A percentile compares a stretch with the other conserved stretches of the same genome.
These are phyloP conservation scores for Fraxinus albicans DNA, from an alignment of 305 asterid genomes.

Conservation along the genomic window DNA sequence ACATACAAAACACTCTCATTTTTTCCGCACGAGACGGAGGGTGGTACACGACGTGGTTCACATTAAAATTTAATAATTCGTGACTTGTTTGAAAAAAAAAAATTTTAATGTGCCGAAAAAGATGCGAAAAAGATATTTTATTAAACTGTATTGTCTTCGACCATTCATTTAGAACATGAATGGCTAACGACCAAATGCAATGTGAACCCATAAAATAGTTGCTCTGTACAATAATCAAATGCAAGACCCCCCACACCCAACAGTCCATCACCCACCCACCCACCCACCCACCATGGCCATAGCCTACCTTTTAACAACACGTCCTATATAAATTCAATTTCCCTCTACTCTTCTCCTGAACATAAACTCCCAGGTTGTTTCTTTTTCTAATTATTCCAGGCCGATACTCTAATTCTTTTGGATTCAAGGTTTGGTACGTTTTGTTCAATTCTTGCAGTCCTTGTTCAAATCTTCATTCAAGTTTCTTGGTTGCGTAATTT, in stretches of 20 bases:
- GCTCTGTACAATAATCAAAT: neutral
- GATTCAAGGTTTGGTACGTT: conserved; percentile 36
- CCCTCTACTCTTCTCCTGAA: conserved; percentile 28
- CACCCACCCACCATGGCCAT: neutral
- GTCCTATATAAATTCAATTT: conserved; percentile 7
- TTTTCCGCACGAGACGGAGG: too few relatives aligned
- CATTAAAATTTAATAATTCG: neutral
- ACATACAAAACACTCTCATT: conserved; percentile 8
- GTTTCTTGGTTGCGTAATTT: conserved; percentile 15
- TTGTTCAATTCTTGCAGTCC: conserved; percentile 13
- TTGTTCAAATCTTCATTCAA: conserved; percentile 15
- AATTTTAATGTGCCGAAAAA: neutral
- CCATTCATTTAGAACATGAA: neutral
- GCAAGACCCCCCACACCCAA: neutral
- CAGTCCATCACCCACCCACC: neutral
- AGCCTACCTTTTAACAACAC: conserved; percentile 32
- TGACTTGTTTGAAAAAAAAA: neutral
- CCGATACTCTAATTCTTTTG: conserved; percentile 12
- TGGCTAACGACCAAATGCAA: conserved; percentile 29
- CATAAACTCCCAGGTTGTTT: neutral
- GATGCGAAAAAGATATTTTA: neutral
- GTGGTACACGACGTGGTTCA: too few relatives aligned
- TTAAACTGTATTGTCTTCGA: neutral
- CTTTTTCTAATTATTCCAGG: conserved; percentile 18
- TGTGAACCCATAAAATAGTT: conserved; percentile 15